Evolutionary conservation across 306 rosid species (phyloP).

Genomic region (Cucurbita pepo): DNA sequence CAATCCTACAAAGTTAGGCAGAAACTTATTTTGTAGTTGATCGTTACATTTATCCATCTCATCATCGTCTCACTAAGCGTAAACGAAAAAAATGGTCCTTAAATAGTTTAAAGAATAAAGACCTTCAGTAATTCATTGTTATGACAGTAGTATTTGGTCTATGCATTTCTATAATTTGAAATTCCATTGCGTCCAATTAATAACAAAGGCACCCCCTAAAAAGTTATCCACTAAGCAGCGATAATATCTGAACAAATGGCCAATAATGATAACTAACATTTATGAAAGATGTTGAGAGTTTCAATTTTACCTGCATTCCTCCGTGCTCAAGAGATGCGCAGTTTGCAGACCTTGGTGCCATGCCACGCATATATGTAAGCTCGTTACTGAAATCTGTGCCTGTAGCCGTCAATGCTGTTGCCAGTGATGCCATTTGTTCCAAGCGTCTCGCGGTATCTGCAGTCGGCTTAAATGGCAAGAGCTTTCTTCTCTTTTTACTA

Average conservation of each 20-base stretch:
- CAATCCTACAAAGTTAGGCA: not conserved
- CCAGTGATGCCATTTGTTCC: conserved; percentile 84
- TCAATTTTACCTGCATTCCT: conserved; percentile 74
- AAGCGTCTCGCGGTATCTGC: conserved; percentile 50
- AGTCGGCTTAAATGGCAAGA: conserved; percentile 41
- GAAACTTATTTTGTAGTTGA: not conserved
- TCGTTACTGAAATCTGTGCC: conserved; percentile 50
- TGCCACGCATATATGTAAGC: conserved; percentile 52
- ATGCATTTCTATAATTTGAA: not conserved
- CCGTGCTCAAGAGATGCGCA: conserved; percentile 45
- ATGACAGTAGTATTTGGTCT: not conserved
- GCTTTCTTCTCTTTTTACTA: conserved; percentile 51
- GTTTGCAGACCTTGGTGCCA: conserved; percentile 76
- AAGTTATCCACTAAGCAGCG: not conserved
- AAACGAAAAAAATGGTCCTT: not conserved
- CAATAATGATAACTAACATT: not conserved
- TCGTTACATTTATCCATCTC: not conserved
- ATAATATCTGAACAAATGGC: not conserved
- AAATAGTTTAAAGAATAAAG: not conserved
- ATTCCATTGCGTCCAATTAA: not conserved
- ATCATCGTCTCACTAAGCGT: not conserved
- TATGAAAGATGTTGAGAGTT: not conserved
- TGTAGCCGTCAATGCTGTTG: conserved; percentile 72
- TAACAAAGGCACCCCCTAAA: not conserved
- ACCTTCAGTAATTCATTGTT: not conserved